Conservation (phyloP, 2,329 filamentous ascomycete genomes). For the Macrophomina phaseolina region DNA sequence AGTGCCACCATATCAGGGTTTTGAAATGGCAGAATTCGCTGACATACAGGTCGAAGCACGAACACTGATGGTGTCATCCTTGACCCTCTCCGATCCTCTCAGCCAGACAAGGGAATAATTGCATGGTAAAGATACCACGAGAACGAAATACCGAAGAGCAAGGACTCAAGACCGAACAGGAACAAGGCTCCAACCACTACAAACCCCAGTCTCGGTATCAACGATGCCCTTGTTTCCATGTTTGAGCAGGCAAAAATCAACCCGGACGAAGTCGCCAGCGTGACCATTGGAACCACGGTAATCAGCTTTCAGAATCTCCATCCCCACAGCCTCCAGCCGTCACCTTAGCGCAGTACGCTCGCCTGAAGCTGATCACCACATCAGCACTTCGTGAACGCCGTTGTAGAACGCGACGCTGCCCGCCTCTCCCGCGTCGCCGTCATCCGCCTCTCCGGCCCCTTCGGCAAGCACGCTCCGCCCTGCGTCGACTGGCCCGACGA, state of each 20-base stretch:
- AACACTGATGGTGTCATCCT: slow-evolving; percentile 46
- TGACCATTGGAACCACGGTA: slow-evolving; percentile 48
- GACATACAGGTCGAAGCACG: slow-evolving; percentile 30
- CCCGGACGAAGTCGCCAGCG: slow-evolving; percentile 25
- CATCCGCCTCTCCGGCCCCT: slow-evolving; percentile 61
- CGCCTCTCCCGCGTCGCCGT: slow-evolving; percentile 53
- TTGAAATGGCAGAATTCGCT: neutral
- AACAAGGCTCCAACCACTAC: slow-evolving; percentile 47
- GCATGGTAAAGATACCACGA: slow-evolving; percentile 17
- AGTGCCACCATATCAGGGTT: neutral
- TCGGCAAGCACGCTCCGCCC: slow-evolving; percentile 57
- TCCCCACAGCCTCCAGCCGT: neutral
- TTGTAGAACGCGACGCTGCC: slow-evolving; percentile 46
- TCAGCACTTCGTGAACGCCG: slow-evolving; percentile 63
- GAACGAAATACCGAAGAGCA: neutral
- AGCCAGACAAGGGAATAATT: slow-evolving; percentile 35
- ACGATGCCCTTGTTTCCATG: slow-evolving; percentile 44
- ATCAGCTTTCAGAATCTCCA: neutral
- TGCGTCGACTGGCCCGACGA: slow-evolving; percentile 60
- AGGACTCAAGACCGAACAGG: neutral
- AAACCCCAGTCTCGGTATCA: slow-evolving; percentile 51
- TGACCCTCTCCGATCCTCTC: slow-evolving; percentile 34
- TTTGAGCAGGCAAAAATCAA: slow-evolving; percentile 39
- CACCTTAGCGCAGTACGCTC: neutral
- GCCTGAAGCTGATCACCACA: neutral